Evolutionary conservation across 306 rosid species (phyloP), one percentile per base, ranked within the genome.

Genomic region (Castanopsis chinensis): DNA sequence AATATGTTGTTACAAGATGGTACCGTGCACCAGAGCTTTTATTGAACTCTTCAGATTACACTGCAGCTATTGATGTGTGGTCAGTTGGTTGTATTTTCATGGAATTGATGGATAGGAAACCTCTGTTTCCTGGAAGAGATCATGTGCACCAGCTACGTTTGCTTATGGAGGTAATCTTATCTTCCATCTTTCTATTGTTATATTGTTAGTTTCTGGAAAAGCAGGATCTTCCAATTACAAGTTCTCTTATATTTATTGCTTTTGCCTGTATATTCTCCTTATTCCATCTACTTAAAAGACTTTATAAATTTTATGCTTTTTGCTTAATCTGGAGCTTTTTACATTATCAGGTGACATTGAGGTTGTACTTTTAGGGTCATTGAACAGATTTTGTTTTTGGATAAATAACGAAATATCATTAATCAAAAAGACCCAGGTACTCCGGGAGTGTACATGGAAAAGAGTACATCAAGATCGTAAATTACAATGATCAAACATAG

Each of bases 51-150:
- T 89, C 97, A 27, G 98, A 94, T 84, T 94, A 94, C 88, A 94
- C 98, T 37, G 97, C 97, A 78, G 98, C 98, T 72, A 94, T 94
- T 81, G 98, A 94, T 89, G 93, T 94, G 18, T 94, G 98, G 98
- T 92, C 98, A 43, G 98, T 94, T 45, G 97, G 98, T 69, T 94
- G 98, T 85, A 88, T 94, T 81, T 94, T 94, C 85, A 94, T 94
- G 98, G 98, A 94, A 73, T 85, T 94, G 86, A 94, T 94, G 97
- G 98, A 94, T 78, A 84, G 98, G 68, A 92, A 89, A 84, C 98
- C 98, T 4, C 81, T 94, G 77, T 94, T 94, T 88, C 97, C 98
- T 74, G 98, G 98, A 73, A 87, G 97, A 85, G 98, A 94, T 91
- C 98, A 94, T 10, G 98, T 92, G 72, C 94, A 94, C 79, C 98